These are phyloP conservation scores for Epichloe scottii DNA, from an alignment of 2,329 filamentous ascomycete species.

Conservation along the genomic window DNA sequence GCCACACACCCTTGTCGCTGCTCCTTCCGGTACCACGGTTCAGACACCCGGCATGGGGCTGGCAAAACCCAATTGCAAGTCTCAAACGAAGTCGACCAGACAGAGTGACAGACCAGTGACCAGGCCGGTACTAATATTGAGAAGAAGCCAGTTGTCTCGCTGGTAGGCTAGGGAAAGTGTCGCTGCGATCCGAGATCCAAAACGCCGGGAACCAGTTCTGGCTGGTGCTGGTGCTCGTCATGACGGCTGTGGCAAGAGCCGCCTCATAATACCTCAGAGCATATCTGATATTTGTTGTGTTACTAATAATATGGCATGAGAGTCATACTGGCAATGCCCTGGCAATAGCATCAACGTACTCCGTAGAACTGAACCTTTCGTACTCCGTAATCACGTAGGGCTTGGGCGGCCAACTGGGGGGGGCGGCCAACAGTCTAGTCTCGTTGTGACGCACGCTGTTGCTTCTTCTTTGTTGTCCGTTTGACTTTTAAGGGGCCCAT, in stretches of 20 bases:
- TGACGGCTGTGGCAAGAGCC: background rate
- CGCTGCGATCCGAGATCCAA: background rate
- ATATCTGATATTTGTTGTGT: background rate
- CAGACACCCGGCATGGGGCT: background rate
- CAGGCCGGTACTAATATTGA: background rate
- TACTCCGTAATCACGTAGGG: background rate
- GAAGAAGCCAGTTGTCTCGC: background rate
- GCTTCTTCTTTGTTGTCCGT: conserved; percentile 1
- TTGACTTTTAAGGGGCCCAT: background rate
- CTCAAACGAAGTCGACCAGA: background rate
- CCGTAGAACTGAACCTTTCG: background rate
- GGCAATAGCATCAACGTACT: background rate
- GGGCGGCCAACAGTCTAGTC: background rate
- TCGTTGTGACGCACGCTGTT: background rate
- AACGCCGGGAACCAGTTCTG: background rate
- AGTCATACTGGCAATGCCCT: background rate
- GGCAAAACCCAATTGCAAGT: background rate
- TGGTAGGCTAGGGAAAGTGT: background rate
- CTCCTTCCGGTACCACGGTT: conserved; percentile 4
- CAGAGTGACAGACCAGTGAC: too few relatives aligned
- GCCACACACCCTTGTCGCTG: conserved; percentile 3
- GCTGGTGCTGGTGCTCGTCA: background rate
- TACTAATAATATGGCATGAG: too few relatives aligned
- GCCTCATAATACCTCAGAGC: background rate
- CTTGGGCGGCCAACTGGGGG: background rate